Evolutionary conservation across 1,284 basidiomycete genomes (phyloP), one percentile per base, ranked within the genome.

Genomic region (Trichosporon sp.): DNA sequence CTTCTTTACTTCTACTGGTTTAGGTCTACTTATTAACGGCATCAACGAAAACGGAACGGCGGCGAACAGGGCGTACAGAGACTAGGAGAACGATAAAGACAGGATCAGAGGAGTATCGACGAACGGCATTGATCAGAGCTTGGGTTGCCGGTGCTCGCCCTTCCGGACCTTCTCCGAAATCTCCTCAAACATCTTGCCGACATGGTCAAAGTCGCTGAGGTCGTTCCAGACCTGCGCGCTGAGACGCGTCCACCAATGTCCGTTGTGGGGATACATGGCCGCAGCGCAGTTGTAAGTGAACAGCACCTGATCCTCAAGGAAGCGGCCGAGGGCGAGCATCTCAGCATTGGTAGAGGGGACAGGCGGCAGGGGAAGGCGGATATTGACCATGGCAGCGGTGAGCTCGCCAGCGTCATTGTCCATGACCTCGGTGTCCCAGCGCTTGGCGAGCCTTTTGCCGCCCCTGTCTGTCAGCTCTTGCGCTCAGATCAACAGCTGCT

Each of bases 141-240:
- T 16, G 2, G 56, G 32, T n/a, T 57, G 10, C 21, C 56, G 19
- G 14, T 54, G 59, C 58, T 68, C 64, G 14, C 66, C 66, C 14
- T 32, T 33, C 21, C 19, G 10, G 56, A 78, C 56, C 2, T 65
- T 69, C 37, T 69, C 70, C 56, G 73, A 73, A 13, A 78, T 66
- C 27, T 71, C 66, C 56, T 72, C 68, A 23, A 78, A 59, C 6
- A 74, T 73, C 9, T 70, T 60, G 0, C 67, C 79, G 11, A 76
- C 67, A 19, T 70, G 61, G 36, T 74, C 72, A 62, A 81, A 82
- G 67, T 82, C 81, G 37, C 63, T 63, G 23, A 81, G 58, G 67
- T 80, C 89, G 61, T 85, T 87, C 84, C 84, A 92, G 1, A 91
- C 84, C 74, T 91, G 90, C 9, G 83, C 85, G 65, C 87, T 88